Conservation (phyloP, 495 filamentous ascomycete genomes). For the Cladorrhinum samala region DNA sequence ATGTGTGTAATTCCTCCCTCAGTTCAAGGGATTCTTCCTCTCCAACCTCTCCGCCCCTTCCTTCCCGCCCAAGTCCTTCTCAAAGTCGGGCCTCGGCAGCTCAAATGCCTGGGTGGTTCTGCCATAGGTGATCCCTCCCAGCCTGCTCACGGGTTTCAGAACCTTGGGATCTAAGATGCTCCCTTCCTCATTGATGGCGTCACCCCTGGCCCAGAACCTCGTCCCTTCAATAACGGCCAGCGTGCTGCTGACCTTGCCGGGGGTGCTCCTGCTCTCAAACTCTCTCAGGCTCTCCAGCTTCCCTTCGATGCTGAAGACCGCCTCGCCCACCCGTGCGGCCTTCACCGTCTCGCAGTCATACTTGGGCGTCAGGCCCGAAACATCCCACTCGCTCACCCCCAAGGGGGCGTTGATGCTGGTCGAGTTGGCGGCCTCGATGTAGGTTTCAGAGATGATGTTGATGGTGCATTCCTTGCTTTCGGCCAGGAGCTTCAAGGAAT, state of each 20-base stretch:
- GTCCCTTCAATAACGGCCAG: conserved; percentile 79
- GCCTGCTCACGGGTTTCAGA: conserved; percentile 65
- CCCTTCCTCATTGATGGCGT: conserved; percentile 73
- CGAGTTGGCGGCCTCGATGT: conserved; percentile 81
- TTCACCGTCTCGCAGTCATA: conserved; percentile 57
- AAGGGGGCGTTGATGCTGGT: conserved; percentile 71
- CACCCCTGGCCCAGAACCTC: conserved; percentile 83
- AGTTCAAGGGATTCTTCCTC: too few species aligned
- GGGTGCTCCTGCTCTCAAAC: conserved; percentile 60
- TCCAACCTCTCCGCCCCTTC: conserved; percentile 35
- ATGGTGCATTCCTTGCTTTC: conserved; percentile 72
- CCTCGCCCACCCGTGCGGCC: conserved; percentile 70
- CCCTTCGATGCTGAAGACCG: conserved; percentile 74
- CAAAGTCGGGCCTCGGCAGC: conserved; percentile 65
- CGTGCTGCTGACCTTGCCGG: conserved; percentile 66
- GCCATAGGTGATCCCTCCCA: conserved; percentile 83
- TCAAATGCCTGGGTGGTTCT: conserved; percentile 67
- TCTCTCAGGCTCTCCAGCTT: conserved; percentile 67
- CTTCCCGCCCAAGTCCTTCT: conserved; percentile 36
- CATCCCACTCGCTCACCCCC: conserved; percentile 73
- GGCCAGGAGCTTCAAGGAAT: conserved; percentile 66
- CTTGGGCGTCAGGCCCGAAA: conserved; percentile 68
- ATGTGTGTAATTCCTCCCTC: too few species aligned
- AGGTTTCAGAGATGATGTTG: conserved; percentile 82
- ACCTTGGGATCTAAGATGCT: conserved; percentile 64